phyloP scores from a whole-genome alignment of 441 rosid species.

The Bruguiera hainesii region DNA sequence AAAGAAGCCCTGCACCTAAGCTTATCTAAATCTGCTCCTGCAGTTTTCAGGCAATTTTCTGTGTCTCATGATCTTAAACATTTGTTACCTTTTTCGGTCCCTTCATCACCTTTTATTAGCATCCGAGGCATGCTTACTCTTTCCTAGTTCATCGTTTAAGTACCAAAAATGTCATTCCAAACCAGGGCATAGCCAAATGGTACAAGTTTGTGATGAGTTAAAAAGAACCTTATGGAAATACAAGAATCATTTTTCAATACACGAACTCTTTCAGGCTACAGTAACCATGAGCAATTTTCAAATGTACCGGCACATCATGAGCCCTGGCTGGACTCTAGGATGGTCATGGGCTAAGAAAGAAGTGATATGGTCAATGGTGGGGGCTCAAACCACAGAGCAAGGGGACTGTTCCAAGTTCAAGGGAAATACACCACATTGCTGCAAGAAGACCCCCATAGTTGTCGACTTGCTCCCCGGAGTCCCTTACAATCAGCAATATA shows the following conservation, averaged over 20 bases:
- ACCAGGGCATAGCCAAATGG: too few relatives aligned
- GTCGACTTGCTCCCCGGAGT: constrained; percentile 87
- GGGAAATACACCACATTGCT: constrained; percentile 73
- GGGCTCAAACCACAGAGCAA: constrained; percentile 90
- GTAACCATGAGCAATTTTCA: constrained; percentile 86
- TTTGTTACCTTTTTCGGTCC: too few relatives aligned
- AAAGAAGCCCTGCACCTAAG: too few relatives aligned
- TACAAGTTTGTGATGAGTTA: too few relatives aligned
- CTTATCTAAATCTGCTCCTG: too few relatives aligned
- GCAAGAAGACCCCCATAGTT: constrained; percentile 74
- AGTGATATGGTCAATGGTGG: constrained; percentile 83
- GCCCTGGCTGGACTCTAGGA: constrained; percentile 81
- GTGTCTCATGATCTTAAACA: too few relatives aligned
- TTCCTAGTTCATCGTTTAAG: too few relatives aligned
- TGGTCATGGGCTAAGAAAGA: constrained; percentile 98
- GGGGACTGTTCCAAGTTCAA: constrained; percentile 96
- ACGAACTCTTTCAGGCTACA: constrained; percentile 42
- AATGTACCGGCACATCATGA: constrained; percentile 71
- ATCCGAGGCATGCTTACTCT: too few relatives aligned
- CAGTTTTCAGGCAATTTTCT: too few relatives aligned
- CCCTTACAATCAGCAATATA: constrained; percentile 77
- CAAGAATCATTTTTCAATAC: not conserved
- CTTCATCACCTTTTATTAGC: too few relatives aligned
- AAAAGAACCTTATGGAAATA: too few relatives aligned
- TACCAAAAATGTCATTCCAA: too few relatives aligned